Base-by-base conservation (phyloP, 2,329 filamentous ascomycete species). In the Ophiocordyceps camponoti-floridani region DNA sequence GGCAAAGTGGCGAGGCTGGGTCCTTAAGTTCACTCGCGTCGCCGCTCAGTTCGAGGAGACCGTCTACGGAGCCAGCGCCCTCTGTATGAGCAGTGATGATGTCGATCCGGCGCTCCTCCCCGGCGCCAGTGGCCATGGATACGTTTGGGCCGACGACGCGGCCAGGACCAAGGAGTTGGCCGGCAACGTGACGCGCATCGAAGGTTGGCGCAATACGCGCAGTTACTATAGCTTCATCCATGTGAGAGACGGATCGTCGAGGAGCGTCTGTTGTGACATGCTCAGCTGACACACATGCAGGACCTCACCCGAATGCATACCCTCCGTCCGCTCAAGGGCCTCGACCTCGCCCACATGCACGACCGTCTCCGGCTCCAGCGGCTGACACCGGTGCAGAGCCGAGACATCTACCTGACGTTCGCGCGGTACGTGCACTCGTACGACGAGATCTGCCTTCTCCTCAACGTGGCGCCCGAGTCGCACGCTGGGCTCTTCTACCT, bases 141-240 rank as follows among this genome's bases (percentile, higher is more conserved):
- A 94, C 58, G 89, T 98, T 31, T 98, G 91, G 91, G 66, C 82
- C 3, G 85, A 94, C 54, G 86, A 95, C 46, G 67, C 70, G 38
- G 73, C 81, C 8, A 89, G 86, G 62, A 74, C 83, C 53, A 82
- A 80, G 54, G 91, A 98, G 62, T 73, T 98, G 35, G 84, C 87
- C 14, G 89, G 87, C 3, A 94, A 94, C 48, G 86, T 91, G 42
- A 86, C 84, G 46, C 75, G 91, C 46, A 93, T 98, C 49, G 91
- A 98, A 65, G 91, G 89, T 46, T 98, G 91, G 91, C 79, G 91
- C 52, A 93, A 86, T 50, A 96, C 91, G 1, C 74, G 91, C 48
- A 94, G 85, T 56, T 98, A 98, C 58, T 94, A 93, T 64, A 87
- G 84, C 52, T 96, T 86, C 58, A 89, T 96, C 50, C 85, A 94